Evolutionary conservation across 116 monocot genomes (phyloP).

Genomic region (Zostera marina): DNA sequence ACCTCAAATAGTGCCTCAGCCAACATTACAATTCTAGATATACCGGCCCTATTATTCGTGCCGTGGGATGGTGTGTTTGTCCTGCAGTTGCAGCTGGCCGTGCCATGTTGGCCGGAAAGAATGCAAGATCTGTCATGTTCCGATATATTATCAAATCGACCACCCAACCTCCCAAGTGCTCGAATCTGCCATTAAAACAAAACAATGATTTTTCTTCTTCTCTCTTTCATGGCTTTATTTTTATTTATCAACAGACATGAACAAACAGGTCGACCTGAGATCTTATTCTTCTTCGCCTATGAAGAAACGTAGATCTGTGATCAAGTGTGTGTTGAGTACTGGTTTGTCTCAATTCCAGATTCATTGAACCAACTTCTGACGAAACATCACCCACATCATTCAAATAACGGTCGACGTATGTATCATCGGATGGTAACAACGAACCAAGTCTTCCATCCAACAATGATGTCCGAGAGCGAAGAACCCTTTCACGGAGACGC

Average conservation of each 20-base stretch:
- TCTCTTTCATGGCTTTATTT: too few relatives aligned
- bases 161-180: constrained; percentile 76
- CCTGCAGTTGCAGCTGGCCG: constrained; percentile 60
- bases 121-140: constrained; percentile 83
- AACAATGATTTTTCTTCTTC: too few relatives aligned
- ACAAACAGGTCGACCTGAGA: constrained; percentile 34
- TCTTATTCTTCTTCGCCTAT: constrained; percentile 67
- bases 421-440: constrained; percentile 19
- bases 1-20: constrained; percentile 99
- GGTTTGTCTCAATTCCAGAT: constrained; percentile 15
- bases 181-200: constrained; percentile 48
- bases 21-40: constrained; percentile 94
- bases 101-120: constrained; percentile 51
- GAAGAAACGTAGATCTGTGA: constrained; percentile 48
- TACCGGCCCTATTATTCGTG: constrained; percentile 48
- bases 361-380: constrained; percentile 12
- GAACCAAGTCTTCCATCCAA: constrained; percentile 31
- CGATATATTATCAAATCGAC: constrained; percentile 63
- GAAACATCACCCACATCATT: constrained; percentile 19
- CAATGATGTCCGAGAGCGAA: constrained; percentile 17
- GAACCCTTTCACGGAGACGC: constrained; percentile 79
- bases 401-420: constrained; percentile 16
- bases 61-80: constrained; percentile 32
- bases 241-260: too few relatives aligned
- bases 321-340: constrained; percentile 24